Base-by-base conservation (phyloP, 768 basidiomycete species). In the Brasilioporus rufonigricans region DNA sequence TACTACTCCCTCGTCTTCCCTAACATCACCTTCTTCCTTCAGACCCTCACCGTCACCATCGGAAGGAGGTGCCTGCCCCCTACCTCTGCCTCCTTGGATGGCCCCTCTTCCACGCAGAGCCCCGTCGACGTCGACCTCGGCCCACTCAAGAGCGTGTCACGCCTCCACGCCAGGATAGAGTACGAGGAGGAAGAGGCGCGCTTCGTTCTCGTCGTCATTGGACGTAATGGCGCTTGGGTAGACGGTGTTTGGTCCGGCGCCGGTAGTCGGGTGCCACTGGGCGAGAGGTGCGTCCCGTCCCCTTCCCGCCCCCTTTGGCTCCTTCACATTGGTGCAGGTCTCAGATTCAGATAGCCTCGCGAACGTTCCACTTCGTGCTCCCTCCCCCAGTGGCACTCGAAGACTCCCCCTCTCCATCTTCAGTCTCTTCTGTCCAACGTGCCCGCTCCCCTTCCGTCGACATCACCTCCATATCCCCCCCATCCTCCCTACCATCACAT, bases 161-260 rank as follows among this genome's bases (percentile, higher is more conserved):
- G 97, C 23, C 79, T 97, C 18, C 97, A 99, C 68, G 97, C 97
- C 32, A 87, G 85, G 77, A 94, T 98, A 63, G 92, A 91, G 70
- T 97, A 91, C 66, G 92, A 95, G 76, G 87, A 90, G 68, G 88
- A 91, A 9, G 86, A 88, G 58, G 90, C 91, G 58, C 84, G 88
- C 49, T 97, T 95, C 68, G 85, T 91, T 16, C 81, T 99, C 33
- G 85, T 86, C 56, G 95, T 99, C 35, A 80, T 92, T 35, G 97
- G 97, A n/a, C 79, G 97, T 55, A 98, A 99, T 64, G 97, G 97
- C 13, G 94, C 94, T 18, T 98, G 95, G 89, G 93, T 99, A 5
- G 94, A 98, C 60, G 95, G 94, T 29, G 85, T 91, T n/a, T 99
- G 95, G 91, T 86, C 86, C 46, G 89, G 88, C 12, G 87, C 90